Evolutionary conservation across 352 stramenopile genomes (phyloP).

Genomic region (Pythium guiyangense): DNA sequence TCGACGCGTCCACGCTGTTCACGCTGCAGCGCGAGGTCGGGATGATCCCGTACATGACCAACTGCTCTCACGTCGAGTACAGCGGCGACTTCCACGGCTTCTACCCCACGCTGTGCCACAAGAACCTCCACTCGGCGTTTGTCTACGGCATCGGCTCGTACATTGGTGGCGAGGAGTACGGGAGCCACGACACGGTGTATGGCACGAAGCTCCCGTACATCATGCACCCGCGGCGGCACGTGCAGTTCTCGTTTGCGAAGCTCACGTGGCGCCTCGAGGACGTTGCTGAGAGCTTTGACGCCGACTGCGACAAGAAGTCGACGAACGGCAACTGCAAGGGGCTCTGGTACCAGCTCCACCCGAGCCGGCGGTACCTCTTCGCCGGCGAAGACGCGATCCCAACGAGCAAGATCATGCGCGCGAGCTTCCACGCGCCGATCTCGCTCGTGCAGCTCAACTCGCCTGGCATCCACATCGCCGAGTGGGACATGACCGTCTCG

Average conservation of each 20-base stretch:
- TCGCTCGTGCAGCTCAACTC: slow-evolving; percentile 39
- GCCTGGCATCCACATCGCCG: slow-evolving; percentile 13
- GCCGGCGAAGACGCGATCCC: slow-evolving; percentile 28
- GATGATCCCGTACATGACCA: slow-evolving; percentile 22
- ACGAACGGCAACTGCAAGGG: slow-evolving; percentile 20
- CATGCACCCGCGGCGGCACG: slow-evolving; percentile 23
- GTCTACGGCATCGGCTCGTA: slow-evolving; percentile 20
- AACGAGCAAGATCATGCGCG: slow-evolving; percentile 11
- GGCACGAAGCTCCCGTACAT: slow-evolving; percentile 25
- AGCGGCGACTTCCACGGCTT: slow-evolving; percentile 34
- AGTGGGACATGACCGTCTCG: slow-evolving; percentile 6
- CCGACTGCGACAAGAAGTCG: slow-evolving; percentile 25
- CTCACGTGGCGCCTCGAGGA: slow-evolving; percentile 27
- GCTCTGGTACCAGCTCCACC: slow-evolving; percentile 36
- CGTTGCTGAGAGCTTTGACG: slow-evolving; percentile 26
- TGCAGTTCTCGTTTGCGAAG: slow-evolving; percentile 40
- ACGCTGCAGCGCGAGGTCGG: slow-evolving; percentile 31
- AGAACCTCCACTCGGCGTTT: slow-evolving; percentile 22
- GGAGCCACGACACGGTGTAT: slow-evolving; percentile 7
- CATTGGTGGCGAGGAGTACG: slow-evolving; percentile 35
- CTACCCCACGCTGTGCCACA: slow-evolving; percentile 25
- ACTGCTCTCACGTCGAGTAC: slow-evolving; percentile 32
- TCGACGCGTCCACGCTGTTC: slow-evolving; percentile 26
- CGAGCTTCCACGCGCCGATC: slow-evolving; percentile 35
- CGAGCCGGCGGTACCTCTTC: slow-evolving; percentile 40